A percentile compares a stretch with the other conserved stretches of the same genome.
phyloP scores from a whole-genome alignment of 768 basidiomycete species.

The Serendipita sp. region DNA sequence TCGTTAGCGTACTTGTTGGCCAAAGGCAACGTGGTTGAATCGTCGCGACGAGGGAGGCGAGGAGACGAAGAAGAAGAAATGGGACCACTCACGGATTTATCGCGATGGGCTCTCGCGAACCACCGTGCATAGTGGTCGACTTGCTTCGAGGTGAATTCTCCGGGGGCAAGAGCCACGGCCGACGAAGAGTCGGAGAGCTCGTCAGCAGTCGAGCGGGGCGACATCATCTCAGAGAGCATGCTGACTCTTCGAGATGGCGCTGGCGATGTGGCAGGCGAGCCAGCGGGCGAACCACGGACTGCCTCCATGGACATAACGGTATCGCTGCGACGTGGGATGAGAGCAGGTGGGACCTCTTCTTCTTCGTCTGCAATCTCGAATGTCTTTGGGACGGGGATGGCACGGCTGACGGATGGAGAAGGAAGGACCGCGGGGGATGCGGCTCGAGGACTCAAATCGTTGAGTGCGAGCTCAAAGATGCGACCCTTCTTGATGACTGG shows the following conservation, averaged over 20 bases:
- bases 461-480: neutral
- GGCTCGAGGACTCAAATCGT: neutral
- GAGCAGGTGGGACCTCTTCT: neutral
- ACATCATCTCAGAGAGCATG: conserved; percentile 1
- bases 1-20: too few relatives aligned
- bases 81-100: neutral
- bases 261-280: neutral
- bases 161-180: neutral
- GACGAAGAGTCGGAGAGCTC: neutral
- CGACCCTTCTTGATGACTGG: neutral
- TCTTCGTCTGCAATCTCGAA: conserved; percentile 3
- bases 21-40: too few relatives aligned
- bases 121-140: conserved; percentile 3
- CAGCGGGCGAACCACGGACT: neutral
- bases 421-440: neutral
- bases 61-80: neutral
- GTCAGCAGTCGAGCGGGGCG: conserved; percentile 3
- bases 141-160: neutral
- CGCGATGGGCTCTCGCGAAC: conserved; percentile 4
- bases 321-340: neutral
- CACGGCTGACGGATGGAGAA: neutral
- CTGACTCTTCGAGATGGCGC: neutral
- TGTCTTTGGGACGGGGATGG: conserved; percentile 1
- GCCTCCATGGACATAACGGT: neutral
- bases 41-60: neutral